These are phyloP conservation scores for Colletotrichum spaethianum DNA, from an alignment of 2,329 filamentous ascomycete species.

Conservation along the genomic window DNA sequence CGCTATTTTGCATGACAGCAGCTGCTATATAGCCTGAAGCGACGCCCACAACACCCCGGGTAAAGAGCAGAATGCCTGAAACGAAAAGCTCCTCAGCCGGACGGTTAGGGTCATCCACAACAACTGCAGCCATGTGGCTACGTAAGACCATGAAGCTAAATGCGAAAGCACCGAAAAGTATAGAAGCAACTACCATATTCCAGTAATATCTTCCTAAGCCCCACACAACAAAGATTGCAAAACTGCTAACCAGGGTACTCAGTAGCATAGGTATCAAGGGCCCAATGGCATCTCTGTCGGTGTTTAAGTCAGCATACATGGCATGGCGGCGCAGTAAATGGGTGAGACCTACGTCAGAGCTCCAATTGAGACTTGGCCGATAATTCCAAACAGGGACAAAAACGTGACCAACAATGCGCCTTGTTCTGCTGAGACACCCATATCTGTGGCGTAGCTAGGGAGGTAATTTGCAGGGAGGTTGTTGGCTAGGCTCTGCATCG, in stretches of 20 bases:
- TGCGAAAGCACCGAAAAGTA: constrained; percentile 28
- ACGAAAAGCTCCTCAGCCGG: constrained; percentile 14
- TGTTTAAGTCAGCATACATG: fast-evolving
- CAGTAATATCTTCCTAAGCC: constrained; percentile 21
- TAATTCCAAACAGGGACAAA: constrained; percentile 3
- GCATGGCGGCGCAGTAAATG: no score
- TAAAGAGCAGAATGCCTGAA: constrained; percentile 5
- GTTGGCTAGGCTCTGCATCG: constrained; percentile 15
- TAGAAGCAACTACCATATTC: constrained; percentile 17
- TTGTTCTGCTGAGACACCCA: constrained; percentile 8
- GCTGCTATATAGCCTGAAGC: constrained; percentile 26
- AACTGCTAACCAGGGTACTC: constrained; percentile 22
- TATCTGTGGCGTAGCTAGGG: constrained; percentile 20
- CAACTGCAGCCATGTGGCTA: constrained; percentile 25
- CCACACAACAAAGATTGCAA: constrained; percentile 7
- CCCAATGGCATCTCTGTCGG: constrained; percentile 5
- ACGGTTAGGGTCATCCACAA: neutral
- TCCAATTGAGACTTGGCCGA: constrained; percentile 13
- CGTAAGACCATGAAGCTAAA: constrained; percentile 27
- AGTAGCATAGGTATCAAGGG: constrained; percentile 23
- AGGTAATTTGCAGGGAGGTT: constrained; percentile 24
- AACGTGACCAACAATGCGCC: constrained; percentile 19
- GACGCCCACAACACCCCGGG: constrained; percentile 22
- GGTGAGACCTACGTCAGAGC: constrained; percentile 15
- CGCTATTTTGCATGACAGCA: constrained; percentile 12